These are phyloP conservation scores for Dichotomocladium elegans DNA, from an alignment of 371 early-diverging fungal genomes.

Conservation along the genomic window DNA sequence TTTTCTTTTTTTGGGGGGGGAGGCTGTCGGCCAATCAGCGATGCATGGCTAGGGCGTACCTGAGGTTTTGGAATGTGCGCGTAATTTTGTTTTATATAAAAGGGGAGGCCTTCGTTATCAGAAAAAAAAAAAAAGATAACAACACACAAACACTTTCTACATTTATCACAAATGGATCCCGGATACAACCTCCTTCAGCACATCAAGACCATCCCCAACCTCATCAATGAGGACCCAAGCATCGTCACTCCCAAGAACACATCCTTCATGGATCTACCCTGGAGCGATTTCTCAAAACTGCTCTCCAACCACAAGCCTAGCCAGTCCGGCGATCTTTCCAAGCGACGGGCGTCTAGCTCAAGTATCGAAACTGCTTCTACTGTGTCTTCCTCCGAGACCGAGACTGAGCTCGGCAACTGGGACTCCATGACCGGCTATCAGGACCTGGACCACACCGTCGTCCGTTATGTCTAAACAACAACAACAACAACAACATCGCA, in stretches of 20 bases:
- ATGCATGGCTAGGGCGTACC: too few relatives aligned
- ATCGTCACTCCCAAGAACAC: conserved; percentile 29
- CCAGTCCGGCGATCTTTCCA: neutral
- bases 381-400: conserved; percentile 7
- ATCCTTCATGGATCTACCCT: conserved; percentile 29
- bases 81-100: too few relatives aligned
- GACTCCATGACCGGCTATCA: conserved; percentile 45
- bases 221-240: conserved; percentile 32
- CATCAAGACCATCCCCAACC: conserved; percentile 33
- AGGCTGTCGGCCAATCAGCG: too few relatives aligned
- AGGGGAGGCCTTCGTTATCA: too few relatives aligned
- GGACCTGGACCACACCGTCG: conserved; percentile 24
- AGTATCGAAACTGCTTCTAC: conserved; percentile 7
- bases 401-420: conserved; percentile 37
- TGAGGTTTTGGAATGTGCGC: too few relatives aligned
- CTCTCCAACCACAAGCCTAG: neutral
- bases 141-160: neutral
- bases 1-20: too few relatives aligned
- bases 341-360: conserved; percentile 7
- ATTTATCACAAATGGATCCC: conserved; percentile 23
- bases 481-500: neutral
- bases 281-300: conserved; percentile 27
- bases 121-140: too few relatives aligned
- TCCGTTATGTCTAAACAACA: neutral
- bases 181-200: conserved; percentile 27